These are phyloP conservation scores for Podaxis sp. DNA, from an alignment of 768 basidiomycete species.

Conservation along the genomic window DNA sequence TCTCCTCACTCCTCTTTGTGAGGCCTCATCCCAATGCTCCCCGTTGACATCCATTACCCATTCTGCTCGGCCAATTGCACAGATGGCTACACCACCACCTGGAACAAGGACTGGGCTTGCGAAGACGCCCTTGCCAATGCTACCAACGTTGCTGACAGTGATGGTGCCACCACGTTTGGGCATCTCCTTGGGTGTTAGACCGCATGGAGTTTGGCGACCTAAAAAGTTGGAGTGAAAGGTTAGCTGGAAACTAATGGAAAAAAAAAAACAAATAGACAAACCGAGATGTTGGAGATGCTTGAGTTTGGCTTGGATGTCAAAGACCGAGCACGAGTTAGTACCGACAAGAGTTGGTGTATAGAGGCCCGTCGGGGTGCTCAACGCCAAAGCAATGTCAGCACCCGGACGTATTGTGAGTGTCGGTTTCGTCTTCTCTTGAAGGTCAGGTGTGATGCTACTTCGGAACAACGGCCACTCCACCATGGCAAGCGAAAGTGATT, in stretches of 20 bases:
- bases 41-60: slow-evolving; percentile 73
- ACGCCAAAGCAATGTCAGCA: slow-evolving; percentile 73
- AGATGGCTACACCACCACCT: slow-evolving; percentile 84
- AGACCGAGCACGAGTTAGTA: slow-evolving; percentile 57
- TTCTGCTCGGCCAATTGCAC: slow-evolving; percentile 74
- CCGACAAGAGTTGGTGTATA: slow-evolving; percentile 73
- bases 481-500: slow-evolving; percentile 80
- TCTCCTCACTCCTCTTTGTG: slow-evolving; percentile 22
- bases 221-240: slow-evolving; percentile 20
- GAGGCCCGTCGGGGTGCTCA: slow-evolving; percentile 80
- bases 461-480: slow-evolving; percentile 83
- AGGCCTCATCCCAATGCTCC: slow-evolving; percentile 24
- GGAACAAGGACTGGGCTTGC: slow-evolving; percentile 78
- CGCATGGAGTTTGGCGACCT: slow-evolving; percentile 67
- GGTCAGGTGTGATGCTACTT: slow-evolving; percentile 59
- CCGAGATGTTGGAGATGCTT: slow-evolving; percentile 45
- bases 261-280: not conserved
- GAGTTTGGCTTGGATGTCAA: slow-evolving; percentile 59
- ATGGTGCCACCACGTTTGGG: slow-evolving; percentile 76
- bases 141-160: slow-evolving; percentile 82
- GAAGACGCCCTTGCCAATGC: slow-evolving; percentile 67
- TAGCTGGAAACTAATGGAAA: too few species aligned
- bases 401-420: slow-evolving; percentile 70
- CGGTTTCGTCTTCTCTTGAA: slow-evolving; percentile 45
- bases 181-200: slow-evolving; percentile 66